These are phyloP conservation scores for Penicillium sp. DNA, from an alignment of 2,329 filamentous ascomycete species.

Conservation along the genomic window DNA sequence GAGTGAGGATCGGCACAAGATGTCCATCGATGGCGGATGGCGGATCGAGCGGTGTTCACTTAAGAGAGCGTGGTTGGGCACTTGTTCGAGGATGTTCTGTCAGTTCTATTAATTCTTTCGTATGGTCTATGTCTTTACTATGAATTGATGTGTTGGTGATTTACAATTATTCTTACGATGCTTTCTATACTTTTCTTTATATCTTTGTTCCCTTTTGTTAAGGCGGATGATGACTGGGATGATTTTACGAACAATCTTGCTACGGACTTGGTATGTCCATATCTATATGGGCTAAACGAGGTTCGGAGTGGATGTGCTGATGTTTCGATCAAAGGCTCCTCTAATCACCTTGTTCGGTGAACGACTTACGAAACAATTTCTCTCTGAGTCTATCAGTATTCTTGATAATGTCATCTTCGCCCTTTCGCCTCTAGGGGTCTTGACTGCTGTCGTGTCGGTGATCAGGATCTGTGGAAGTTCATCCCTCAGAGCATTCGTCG, in stretches of 20 bases:
- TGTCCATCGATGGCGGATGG: not conserved
- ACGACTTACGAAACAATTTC: slow-evolving; percentile 48
- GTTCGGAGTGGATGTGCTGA: not conserved
- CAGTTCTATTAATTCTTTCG: not conserved
- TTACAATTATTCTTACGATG: slow-evolving; percentile 2
- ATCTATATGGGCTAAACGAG: not conserved
- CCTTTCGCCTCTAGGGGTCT: slow-evolving; percentile 45
- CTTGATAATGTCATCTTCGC: slow-evolving; percentile 49
- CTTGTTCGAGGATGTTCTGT: not conserved
- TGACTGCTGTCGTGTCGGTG: slow-evolving; percentile 44
- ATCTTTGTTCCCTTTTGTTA: slow-evolving; percentile 18
- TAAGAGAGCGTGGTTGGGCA: not conserved
- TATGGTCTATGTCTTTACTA: not conserved
- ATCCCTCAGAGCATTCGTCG: slow-evolving; percentile 45
- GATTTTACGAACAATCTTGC: slow-evolving; percentile 40
- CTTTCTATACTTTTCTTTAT: slow-evolving; percentile 6
- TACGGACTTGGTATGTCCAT: slow-evolving; percentile 34
- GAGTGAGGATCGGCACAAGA: not conserved
- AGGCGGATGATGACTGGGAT: slow-evolving; percentile 32
- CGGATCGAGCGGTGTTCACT: not conserved
- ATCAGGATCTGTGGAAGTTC: slow-evolving; percentile 47
- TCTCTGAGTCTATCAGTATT: slow-evolving; percentile 42
- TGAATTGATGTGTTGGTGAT: slow-evolving; percentile 1
- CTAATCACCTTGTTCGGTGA: slow-evolving; percentile 46
- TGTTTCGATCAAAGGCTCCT: slow-evolving; percentile 23